Conservation (phyloP, 768 basidiomycete genomes). For the Dacryopinax primogenitus region DNA sequence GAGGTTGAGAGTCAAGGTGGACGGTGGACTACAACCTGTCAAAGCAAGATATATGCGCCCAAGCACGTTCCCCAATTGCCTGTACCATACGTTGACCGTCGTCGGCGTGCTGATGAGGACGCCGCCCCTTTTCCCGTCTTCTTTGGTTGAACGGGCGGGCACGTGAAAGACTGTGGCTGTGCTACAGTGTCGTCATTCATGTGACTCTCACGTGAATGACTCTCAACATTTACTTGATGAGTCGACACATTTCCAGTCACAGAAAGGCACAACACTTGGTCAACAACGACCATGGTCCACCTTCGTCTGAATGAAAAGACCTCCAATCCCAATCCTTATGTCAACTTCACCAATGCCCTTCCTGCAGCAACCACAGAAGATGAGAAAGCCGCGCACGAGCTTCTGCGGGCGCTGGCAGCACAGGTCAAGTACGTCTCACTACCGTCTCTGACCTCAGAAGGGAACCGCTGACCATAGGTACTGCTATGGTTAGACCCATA, state of each 20-base stretch:
- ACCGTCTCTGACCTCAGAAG: neutral
- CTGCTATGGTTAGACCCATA: slow-evolving; percentile 35
- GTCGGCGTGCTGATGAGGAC: neutral
- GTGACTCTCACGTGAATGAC: neutral
- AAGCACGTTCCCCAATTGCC: neutral
- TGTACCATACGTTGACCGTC: neutral
- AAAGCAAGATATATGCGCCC: neutral
- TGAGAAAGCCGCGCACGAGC: slow-evolving; percentile 42
- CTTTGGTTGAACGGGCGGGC: too few species aligned
- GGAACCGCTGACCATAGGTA: neutral
- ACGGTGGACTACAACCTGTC: too few species aligned
- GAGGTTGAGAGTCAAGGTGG: too few species aligned
- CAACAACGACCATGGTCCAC: slow-evolving; percentile 46
- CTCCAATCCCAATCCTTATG: slow-evolving; percentile 56
- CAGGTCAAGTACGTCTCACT: slow-evolving; percentile 40
- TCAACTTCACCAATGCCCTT: slow-evolving; percentile 63
- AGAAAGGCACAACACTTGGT: neutral
- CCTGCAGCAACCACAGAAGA: slow-evolving; percentile 33
- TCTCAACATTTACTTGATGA: neutral
- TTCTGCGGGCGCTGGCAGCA: slow-evolving; percentile 65
- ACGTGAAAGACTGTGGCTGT: too few species aligned
- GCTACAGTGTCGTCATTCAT: neutral
- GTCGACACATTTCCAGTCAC: neutral
- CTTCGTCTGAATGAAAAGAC: slow-evolving; percentile 55
- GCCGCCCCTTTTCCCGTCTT: too few species aligned